phyloP scores from a whole-genome alignment of 768 basidiomycete genomes.

The Trichaptum fuscoviolaceum region DNA sequence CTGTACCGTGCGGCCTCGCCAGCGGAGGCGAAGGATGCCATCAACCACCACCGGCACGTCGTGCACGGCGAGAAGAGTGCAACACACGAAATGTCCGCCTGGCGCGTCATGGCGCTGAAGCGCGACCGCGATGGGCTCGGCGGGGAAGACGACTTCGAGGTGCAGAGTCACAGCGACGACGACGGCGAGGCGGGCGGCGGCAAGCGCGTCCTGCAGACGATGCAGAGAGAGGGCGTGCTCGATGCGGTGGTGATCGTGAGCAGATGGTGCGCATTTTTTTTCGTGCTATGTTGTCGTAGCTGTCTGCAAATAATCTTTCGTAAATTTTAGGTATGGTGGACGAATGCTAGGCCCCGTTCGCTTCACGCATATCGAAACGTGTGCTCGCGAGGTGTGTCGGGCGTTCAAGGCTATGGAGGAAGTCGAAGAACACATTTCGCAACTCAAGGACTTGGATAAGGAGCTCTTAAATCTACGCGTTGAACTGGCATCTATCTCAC shows the following conservation, averaged over 20 bases:
- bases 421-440: slow-evolving; percentile 53
- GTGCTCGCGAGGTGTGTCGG: slow-evolving; percentile 68
- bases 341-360: slow-evolving; percentile 68
- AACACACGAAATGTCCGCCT: slow-evolving; percentile 71
- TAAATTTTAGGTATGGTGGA: slow-evolving; percentile 65
- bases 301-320: background rate
- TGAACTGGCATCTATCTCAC: slow-evolving; percentile 31
- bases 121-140: slow-evolving; percentile 56
- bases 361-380: slow-evolving; percentile 74
- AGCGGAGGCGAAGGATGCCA: slow-evolving; percentile 43
- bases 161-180: slow-evolving; percentile 59
- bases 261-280: slow-evolving; percentile 51
- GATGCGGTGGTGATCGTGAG: slow-evolving; percentile 79
- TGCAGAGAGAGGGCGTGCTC: slow-evolving; percentile 64
- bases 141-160: slow-evolving; percentile 73
- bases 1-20: slow-evolving; percentile 52
- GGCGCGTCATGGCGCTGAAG: slow-evolving; percentile 73
- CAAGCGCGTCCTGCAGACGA: slow-evolving; percentile 53
- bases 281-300: background rate
- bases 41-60: slow-evolving; percentile 50
- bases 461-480: slow-evolving; percentile 51
- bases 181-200: slow-evolving; percentile 78
- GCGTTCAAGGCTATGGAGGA: slow-evolving; percentile 64
- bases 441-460: slow-evolving; percentile 56
- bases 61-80: slow-evolving; percentile 55